Conservation (phyloP, 345 rosid species). For the Brassica cretica region DNA sequence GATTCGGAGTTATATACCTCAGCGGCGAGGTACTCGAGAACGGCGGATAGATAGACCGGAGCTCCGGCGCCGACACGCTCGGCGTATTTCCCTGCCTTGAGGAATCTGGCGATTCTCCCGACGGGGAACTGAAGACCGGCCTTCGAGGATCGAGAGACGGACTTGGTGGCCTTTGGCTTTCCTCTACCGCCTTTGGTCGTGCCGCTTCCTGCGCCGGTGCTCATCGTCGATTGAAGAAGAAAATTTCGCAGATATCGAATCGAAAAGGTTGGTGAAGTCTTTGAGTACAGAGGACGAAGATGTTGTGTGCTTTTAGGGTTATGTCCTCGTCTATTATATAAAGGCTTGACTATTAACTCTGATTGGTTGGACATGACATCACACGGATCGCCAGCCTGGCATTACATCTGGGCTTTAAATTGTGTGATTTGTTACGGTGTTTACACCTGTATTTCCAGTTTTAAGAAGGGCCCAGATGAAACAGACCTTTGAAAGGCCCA, state of each 20-base stretch:
- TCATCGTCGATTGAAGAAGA: constrained; percentile 38
- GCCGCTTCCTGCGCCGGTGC: constrained; percentile 36
- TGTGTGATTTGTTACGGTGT: not conserved
- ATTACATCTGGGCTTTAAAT: not conserved
- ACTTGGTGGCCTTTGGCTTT: constrained; percentile 54
- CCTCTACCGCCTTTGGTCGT: constrained; percentile 61
- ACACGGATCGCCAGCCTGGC: constrained; percentile 48
- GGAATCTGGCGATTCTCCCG: constrained; percentile 74
- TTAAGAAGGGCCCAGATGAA: not conserved
- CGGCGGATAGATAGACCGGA: constrained; percentile 74
- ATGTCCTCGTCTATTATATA: constrained; percentile 16
- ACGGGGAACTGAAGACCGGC: constrained; percentile 83
- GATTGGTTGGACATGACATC: constrained; percentile 30
- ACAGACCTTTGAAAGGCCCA: not conserved
- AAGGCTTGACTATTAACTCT: not conserved
- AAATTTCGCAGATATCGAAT: not conserved
- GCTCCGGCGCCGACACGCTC: constrained; percentile 80
- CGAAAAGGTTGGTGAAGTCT: not conserved
- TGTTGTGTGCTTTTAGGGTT: not conserved
- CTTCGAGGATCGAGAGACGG: constrained; percentile 61
- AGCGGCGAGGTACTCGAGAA: constrained; percentile 82
- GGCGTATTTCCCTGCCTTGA: constrained; percentile 64
- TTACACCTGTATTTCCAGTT: constrained; percentile 4
- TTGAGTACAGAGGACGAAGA: not conserved
- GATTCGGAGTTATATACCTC: constrained; percentile 42